Evolutionary conservation across 768 basidiomycete genomes (phyloP).

Genomic region (Dioszegia hungarica): DNA sequence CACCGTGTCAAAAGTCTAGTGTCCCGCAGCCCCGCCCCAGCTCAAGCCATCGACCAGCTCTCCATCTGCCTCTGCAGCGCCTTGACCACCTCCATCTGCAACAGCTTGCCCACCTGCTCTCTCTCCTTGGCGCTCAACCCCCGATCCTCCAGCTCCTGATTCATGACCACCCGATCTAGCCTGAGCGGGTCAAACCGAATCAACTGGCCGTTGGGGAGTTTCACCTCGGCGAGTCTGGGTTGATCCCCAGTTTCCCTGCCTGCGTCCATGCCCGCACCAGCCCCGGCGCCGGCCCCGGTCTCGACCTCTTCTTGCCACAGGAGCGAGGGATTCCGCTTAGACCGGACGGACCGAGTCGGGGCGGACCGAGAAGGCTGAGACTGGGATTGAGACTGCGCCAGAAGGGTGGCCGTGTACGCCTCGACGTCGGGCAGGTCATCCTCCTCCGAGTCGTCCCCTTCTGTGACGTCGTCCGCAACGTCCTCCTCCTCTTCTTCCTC

Average conservation of each 20-base stretch:
- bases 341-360: not conserved
- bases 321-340: slow-evolving; percentile 38
- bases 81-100: slow-evolving; percentile 51
- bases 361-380: not conserved
- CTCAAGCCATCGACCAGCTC: slow-evolving; percentile 23
- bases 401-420: slow-evolving; percentile 24
- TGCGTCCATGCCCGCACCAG: no score
- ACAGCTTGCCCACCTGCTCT: slow-evolving; percentile 41
- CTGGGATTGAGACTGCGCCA: slow-evolving; percentile 20
- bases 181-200: slow-evolving; percentile 78
- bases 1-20: no score
- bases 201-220: slow-evolving; percentile 61
- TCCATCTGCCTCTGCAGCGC: slow-evolving; percentile 23
- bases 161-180: slow-evolving; percentile 55
- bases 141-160: slow-evolving; percentile 57
- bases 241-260: no score
- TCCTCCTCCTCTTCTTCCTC: slow-evolving; percentile 15
- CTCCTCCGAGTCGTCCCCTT: slow-evolving; percentile 7
- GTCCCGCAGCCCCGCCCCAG: no score
- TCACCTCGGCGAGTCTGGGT: not conserved
- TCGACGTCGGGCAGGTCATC: slow-evolving; percentile 43
- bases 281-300: not conserved
- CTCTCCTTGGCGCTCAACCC: slow-evolving; percentile 22
- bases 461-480: not conserved
- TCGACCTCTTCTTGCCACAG: slow-evolving; percentile 36